Evolutionary conservation across 345 rosid genomes (phyloP).

Genomic region (Eucalyptus dawsonii): DNA sequence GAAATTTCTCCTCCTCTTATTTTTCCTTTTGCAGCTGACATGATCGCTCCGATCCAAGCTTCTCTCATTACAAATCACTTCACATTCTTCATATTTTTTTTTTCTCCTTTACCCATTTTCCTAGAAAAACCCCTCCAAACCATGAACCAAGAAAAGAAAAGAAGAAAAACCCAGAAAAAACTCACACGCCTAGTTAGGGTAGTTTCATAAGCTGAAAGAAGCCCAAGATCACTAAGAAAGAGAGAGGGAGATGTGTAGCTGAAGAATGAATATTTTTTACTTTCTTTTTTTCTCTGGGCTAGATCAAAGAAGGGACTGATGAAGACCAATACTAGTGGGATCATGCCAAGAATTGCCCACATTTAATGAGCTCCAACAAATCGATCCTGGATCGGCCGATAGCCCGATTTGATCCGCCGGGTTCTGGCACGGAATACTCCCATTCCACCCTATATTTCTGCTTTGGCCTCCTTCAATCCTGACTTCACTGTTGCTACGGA

Average conservation of each 20-base stretch:
- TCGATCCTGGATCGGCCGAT: conserved; percentile 36
- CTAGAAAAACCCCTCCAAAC: not conserved
- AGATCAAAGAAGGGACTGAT: conserved; percentile 68
- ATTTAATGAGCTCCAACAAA: conserved; percentile 31
- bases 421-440: conserved; percentile 16
- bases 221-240: conserved; percentile 13
- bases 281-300: not conserved
- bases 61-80: conserved; percentile 10
- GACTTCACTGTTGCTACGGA: conserved; percentile 14
- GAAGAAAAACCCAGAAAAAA: not conserved
- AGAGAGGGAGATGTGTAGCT: conserved; percentile 17
- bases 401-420: conserved; percentile 34
- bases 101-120: not conserved
- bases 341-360: conserved; percentile 56
- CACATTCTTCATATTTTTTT: not conserved
- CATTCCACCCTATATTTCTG: conserved; percentile 9
- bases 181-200: not conserved
- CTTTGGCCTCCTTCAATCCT: conserved; percentile 28
- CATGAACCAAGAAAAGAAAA: not conserved
- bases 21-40: conserved; percentile 41
- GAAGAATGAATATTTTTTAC: conserved; percentile 3
- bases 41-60: conserved; percentile 41
- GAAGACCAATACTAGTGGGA: conserved; percentile 51
- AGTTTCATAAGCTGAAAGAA: not conserved
- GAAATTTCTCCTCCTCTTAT: conserved; percentile 12